A percentile compares a stretch with the other conserved stretches of the same genome.
phyloP scores from a whole-genome alignment of 1,284 basidiomycete species.

The Microstroma glucosiphilum region DNA sequence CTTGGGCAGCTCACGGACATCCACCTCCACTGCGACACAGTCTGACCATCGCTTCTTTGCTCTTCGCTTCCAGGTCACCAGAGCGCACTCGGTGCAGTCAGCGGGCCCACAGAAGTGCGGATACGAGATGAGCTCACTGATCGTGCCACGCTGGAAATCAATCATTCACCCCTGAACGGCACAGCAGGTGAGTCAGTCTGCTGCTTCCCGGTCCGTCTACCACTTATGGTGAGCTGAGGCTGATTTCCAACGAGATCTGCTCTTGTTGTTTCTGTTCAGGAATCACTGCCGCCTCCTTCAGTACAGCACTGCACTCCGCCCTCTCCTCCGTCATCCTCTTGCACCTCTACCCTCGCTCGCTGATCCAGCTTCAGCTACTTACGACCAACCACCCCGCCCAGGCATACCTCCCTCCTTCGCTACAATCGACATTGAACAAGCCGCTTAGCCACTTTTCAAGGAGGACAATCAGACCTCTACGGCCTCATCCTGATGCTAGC shows the following conservation, averaged over 20 bases:
- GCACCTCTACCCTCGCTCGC: constrained; percentile 55
- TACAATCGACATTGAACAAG: too few species aligned
- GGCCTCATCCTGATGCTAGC: constrained; percentile 11
- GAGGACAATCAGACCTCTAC: constrained; percentile 3
- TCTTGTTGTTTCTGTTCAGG: constrained; percentile 18
- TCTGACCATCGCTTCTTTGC: neutral
- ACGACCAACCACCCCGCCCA: constrained; percentile 14
- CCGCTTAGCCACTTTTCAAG: neutral
- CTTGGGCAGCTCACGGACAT: neutral
- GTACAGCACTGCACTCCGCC: constrained; percentile 16
- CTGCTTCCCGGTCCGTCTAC: too few species aligned
- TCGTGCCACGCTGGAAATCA: constrained; percentile 55
- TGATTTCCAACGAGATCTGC: too few species aligned
- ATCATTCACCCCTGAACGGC: constrained; percentile 55
- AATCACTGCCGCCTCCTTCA: constrained; percentile 22
- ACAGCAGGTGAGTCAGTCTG: constrained; percentile 27
- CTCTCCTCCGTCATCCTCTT: constrained; percentile 52
- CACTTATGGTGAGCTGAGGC: too few species aligned
- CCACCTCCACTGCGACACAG: neutral
- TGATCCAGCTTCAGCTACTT: constrained; percentile 64
- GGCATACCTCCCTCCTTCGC: neutral
- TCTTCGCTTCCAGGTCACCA: neutral
- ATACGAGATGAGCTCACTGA: constrained; percentile 56
- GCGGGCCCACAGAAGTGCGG: constrained; percentile 57
- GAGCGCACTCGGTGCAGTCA: constrained; percentile 51